Evolutionary conservation across 2,329 filamentous ascomycete species (phyloP).

Genomic region (Aureobasidium mangrovei): DNA sequence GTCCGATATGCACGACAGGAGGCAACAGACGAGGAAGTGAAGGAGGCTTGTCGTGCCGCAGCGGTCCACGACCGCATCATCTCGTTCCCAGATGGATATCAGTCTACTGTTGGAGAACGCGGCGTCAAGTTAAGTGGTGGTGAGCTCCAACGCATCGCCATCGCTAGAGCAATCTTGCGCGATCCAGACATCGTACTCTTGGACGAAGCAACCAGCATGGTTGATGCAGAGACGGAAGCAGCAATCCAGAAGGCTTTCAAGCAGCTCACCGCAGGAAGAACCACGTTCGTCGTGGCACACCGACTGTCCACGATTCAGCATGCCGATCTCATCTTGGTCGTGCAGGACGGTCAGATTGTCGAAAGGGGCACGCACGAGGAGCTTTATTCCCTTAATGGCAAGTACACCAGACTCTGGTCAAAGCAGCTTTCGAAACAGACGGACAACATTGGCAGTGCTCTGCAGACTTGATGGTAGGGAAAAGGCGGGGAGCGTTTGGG

Average conservation of each 20-base stretch:
- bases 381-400: slow-evolving; percentile 43
- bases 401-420: slow-evolving; percentile 27
- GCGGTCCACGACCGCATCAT: slow-evolving; percentile 57
- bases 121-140: slow-evolving; percentile 76
- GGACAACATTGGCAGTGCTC: too few species aligned
- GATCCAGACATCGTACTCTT: slow-evolving; percentile 59
- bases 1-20: slow-evolving; percentile 53
- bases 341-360: slow-evolving; percentile 60
- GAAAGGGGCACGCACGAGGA: slow-evolving; percentile 70
- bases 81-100: slow-evolving; percentile 56
- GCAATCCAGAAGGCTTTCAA: slow-evolving; percentile 51
- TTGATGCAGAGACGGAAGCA: slow-evolving; percentile 47
- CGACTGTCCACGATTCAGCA: slow-evolving; percentile 66
- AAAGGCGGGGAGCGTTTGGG: too few species aligned
- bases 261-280: slow-evolving; percentile 52
- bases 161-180: slow-evolving; percentile 61
- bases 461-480: too few species aligned
- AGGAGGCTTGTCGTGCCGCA: slow-evolving; percentile 52
- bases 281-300: slow-evolving; percentile 72
- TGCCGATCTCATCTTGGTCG: slow-evolving; percentile 69
- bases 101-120: slow-evolving; percentile 65
- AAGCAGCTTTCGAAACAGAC: slow-evolving; percentile 23
- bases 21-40: slow-evolving; percentile 53
- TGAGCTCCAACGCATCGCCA: slow-evolving; percentile 73
- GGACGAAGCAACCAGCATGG: slow-evolving; percentile 67